phyloP scores from a whole-genome alignment of 2,329 filamentous ascomycete genomes.

The Emergomyces pasteurianus region DNA sequence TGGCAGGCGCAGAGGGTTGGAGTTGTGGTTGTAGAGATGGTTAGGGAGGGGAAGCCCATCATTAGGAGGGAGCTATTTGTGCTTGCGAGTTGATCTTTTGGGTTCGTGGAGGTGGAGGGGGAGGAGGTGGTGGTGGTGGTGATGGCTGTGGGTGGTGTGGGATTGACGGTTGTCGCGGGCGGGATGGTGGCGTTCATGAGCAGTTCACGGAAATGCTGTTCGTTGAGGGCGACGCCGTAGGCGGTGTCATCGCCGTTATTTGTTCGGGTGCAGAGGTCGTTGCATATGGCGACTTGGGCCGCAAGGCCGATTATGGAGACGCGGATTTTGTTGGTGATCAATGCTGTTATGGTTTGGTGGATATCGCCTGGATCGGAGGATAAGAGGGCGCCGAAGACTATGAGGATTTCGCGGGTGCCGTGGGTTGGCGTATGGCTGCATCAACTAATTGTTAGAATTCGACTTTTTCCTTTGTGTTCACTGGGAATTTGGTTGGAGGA shows the following conservation, averaged over 20 bases:
- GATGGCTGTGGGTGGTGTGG: too few species aligned
- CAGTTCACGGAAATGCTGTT: conserved; percentile 79
- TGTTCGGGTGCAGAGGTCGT: conserved; percentile 75
- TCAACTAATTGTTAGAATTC: conserved; percentile 1
- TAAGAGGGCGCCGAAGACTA: conserved; percentile 82
- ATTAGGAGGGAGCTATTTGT: conserved; percentile 53
- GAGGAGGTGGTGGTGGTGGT: too few species aligned
- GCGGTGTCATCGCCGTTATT: conserved; percentile 60
- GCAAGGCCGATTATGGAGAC: conserved; percentile 83
- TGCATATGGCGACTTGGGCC: conserved; percentile 84
- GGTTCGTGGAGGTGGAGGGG: too few species aligned
- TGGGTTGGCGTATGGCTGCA: conserved; percentile 75
- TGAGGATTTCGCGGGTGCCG: conserved; percentile 82
- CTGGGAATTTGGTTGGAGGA: not conserved
- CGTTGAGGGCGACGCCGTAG: conserved; percentile 78
- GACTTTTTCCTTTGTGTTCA: not conserved
- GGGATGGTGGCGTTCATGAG: conserved; percentile 81
- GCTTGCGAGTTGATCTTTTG: conserved; percentile 33
- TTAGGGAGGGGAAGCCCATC: conserved; percentile 95
- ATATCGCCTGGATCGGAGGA: conserved; percentile 93
- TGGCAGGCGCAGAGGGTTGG: conserved; percentile 82
- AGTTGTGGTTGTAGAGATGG: conserved; percentile 50
- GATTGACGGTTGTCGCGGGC: conserved; percentile 32
- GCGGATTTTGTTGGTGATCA: conserved; percentile 71
- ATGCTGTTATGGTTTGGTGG: conserved; percentile 69